Evolutionary conservation across 2,329 filamentous ascomycete genomes (phyloP), one percentile per base, ranked within the genome.

Genomic region (Akanthomyces lecanii): DNA sequence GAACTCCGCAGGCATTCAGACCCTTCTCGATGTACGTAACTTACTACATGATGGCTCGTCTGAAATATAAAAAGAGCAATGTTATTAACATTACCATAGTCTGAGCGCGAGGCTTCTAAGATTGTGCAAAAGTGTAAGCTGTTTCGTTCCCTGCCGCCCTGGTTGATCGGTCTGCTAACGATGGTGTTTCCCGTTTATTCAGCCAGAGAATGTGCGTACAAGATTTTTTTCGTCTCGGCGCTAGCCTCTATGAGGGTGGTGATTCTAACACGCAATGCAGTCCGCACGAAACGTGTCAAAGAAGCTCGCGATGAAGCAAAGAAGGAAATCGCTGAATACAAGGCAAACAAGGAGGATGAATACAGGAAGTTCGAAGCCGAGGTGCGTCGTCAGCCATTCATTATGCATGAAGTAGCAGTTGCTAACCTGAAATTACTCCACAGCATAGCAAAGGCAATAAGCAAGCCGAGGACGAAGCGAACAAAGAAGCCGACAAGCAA

Each of bases 1-100:
- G 82, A 98, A 98, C 83, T 98, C 95, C 69, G 89, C 91, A 73
- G 95, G 95, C 78, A 99, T 99, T 76, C 94, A 98, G 81, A 98
- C 94, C 75, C 88, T 99, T 74, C 92, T 99, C 80, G 95, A 98
- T 81, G 95, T 99, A 89, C 73, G 89, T 75, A 2, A 25, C 28
- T 36, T 3, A n/a, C n/a, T n/a, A 28, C 28, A 61, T 12, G 8
- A 18, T 1, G 5, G 33, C 0, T 30, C 12, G 1, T 5, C 25
- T 53, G 14, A 28, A 16, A 51, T 7, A 21, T 51, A 2, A 0
- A 0, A 40, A 12, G 28, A n/a, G 25, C 11, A 18, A 25, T 38
- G 11, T 66, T 68, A 53, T 65, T 47, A 33, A 8, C 21, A n/a
- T 36, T 4, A 7, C n/a, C 3, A 7, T 63, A 98, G 94, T 93